Percentiles rank a stretch among this genome's conserved stretches.
Evolutionary conservation across 2,329 filamentous ascomycete genomes (phyloP).

Genomic region (Trichoderma koningii): DNA sequence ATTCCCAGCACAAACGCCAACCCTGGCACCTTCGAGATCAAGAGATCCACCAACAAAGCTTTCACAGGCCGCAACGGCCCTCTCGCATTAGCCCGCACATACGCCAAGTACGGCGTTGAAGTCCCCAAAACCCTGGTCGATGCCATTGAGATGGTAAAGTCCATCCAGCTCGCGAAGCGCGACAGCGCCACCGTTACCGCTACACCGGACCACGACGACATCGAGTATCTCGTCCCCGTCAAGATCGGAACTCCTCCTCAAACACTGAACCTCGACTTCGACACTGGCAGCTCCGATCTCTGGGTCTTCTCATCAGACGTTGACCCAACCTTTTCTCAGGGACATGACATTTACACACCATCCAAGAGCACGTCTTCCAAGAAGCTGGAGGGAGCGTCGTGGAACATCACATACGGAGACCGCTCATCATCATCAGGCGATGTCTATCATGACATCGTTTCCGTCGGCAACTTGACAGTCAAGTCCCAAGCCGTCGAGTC

Average conservation of each 20-base stretch:
- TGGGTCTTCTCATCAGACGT: constrained; percentile 48
- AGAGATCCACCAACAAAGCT: constrained; percentile 17
- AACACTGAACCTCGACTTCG: constrained; percentile 30
- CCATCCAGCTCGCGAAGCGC: constrained; percentile 11
- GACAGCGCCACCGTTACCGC: constrained; percentile 20
- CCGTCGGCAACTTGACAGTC: constrained; percentile 46
- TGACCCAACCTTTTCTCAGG: constrained; percentile 38
- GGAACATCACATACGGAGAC: constrained; percentile 50
- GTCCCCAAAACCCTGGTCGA: constrained; percentile 22
- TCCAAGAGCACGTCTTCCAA: constrained; percentile 43
- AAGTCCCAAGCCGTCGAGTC: constrained; percentile 47
- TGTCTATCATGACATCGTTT: constrained; percentile 48
- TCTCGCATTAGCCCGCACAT: constrained; percentile 28
- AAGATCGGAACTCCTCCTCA: constrained; percentile 32
- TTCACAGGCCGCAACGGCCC: constrained; percentile 27
- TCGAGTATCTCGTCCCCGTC: constrained; percentile 29
- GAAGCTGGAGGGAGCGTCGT: constrained; percentile 41
- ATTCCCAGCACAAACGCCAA: constrained; percentile 8
- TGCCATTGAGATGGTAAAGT: constrained; percentile 23
- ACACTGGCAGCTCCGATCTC: constrained; percentile 36
- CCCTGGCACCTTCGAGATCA: constrained; percentile 18
- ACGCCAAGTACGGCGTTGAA: constrained; percentile 28
- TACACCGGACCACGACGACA: constrained; percentile 25
- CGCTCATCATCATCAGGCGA: constrained; percentile 46
- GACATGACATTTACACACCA: constrained; percentile 46